These are phyloP conservation scores for Citrus inodora DNA, from an alignment of 345 rosid species.

Conservation along the genomic window DNA sequence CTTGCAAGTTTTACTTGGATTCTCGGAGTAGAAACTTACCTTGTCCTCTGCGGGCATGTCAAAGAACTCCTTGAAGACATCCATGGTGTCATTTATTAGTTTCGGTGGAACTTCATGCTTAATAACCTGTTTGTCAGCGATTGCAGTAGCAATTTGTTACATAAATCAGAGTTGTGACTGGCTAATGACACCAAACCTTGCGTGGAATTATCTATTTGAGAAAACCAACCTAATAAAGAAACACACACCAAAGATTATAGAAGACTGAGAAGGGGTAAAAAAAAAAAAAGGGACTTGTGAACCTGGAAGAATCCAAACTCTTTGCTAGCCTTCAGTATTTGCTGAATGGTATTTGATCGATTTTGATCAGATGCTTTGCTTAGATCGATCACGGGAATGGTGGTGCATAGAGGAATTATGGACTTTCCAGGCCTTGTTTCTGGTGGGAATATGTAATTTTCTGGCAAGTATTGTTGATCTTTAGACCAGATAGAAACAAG, in stretches of 20 bases:
- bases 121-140: background rate
- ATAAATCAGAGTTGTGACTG: background rate
- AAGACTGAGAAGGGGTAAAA: no score
- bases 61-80: slow-evolving; percentile 16
- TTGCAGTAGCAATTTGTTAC: background rate
- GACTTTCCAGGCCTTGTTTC: slow-evolving; percentile 21
- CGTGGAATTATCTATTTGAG: no score
- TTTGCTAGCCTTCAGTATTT: slow-evolving; percentile 21
- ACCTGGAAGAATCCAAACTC: slow-evolving; percentile 31
- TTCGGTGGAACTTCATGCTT: slow-evolving; percentile 16
- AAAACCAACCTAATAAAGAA: background rate
- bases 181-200: no score
- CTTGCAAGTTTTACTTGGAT: slow-evolving; percentile 3
- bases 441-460: slow-evolving; percentile 29
- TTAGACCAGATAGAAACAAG: slow-evolving; percentile 21
- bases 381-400: slow-evolving; percentile 18
- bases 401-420: background rate
- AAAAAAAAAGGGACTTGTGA: background rate
- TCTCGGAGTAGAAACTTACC: background rate
- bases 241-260: no score
- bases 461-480: slow-evolving; percentile 11
- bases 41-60: slow-evolving; percentile 20
- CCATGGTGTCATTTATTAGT: slow-evolving; percentile 6
- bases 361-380: background rate
- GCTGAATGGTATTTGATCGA: slow-evolving; percentile 1